A percentile compares a stretch with the other conserved stretches of the same genome.
phyloP scores from a whole-genome alignment of 441 rosid genomes.

The Populus hybrid region DNA sequence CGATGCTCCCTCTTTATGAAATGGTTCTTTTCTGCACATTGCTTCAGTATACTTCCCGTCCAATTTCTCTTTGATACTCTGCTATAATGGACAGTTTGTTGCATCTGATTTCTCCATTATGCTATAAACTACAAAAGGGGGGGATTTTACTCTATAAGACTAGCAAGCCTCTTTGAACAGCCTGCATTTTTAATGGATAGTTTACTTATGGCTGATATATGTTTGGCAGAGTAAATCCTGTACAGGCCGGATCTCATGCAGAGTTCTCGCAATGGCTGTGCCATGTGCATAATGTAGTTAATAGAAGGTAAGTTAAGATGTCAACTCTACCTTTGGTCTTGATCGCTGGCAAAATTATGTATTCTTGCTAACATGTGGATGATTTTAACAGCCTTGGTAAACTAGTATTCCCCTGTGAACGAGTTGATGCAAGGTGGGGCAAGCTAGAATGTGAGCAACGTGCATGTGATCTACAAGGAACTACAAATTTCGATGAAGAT shows the following conservation, averaged over 20 bases:
- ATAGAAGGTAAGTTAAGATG: slow-evolving; percentile 60
- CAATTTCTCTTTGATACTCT: slow-evolving; percentile 9
- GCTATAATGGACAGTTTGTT: background rate
- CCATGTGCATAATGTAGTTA: slow-evolving; percentile 83
- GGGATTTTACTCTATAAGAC: background rate
- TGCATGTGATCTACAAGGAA: slow-evolving; percentile 79
- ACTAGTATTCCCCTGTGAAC: slow-evolving; percentile 67
- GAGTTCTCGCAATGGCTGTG: slow-evolving; percentile 94
- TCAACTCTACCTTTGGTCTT: background rate
- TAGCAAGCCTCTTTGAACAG: background rate
- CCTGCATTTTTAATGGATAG: too few species aligned
- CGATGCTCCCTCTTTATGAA: too few species aligned
- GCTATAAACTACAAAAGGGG: background rate
- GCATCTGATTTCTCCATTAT: background rate
- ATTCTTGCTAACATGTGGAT: slow-evolving; percentile 1
- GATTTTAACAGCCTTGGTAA: slow-evolving; percentile 67
- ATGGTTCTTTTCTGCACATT: too few species aligned
- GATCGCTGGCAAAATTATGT: background rate
- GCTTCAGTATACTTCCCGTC: background rate
- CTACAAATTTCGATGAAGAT: slow-evolving; percentile 19
- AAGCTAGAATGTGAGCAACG: slow-evolving; percentile 93
- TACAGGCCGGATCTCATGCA: slow-evolving; percentile 71
- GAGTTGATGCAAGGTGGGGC: slow-evolving; percentile 99
- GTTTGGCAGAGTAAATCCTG: slow-evolving; percentile 69
- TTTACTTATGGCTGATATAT: slow-evolving; percentile 1